These are phyloP conservation scores for Chaetomium globosum DNA, from an alignment of 2,329 filamentous ascomycete genomes.

Conservation along the genomic window DNA sequence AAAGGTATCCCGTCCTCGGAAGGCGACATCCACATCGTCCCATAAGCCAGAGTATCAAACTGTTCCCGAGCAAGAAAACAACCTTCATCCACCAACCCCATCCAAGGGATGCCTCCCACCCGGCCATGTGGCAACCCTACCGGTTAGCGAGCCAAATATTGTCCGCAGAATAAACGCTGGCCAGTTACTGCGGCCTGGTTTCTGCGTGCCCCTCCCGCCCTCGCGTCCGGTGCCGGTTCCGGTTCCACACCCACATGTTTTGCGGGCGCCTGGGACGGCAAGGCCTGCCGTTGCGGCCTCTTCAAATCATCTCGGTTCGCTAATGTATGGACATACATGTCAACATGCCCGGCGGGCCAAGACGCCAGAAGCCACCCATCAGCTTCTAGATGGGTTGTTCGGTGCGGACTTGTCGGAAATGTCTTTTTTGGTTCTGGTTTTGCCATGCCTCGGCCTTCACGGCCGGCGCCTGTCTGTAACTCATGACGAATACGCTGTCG, in stretches of 20 bases:
- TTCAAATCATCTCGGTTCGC: background rate
- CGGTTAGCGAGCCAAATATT: conserved; percentile 16
- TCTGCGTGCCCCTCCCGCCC: conserved; percentile 1
- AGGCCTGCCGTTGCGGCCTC: background rate
- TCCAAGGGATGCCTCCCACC: background rate
- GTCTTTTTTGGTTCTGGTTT: background rate
- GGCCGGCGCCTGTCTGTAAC: conserved; percentile 1
- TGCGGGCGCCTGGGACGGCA: conserved; percentile 22
- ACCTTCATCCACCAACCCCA: background rate
- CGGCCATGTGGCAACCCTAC: conserved; percentile 19
- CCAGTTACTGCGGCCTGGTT: conserved; percentile 28
- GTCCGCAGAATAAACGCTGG: conserved; percentile 29
- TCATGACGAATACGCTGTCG: background rate
- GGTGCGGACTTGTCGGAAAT: conserved; percentile 4
- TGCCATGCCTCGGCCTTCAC: background rate
- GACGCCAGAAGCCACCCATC: conserved; percentile 2
- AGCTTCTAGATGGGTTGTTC: background rate
- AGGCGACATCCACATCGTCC: too few species aligned
- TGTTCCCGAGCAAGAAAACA: too few species aligned
- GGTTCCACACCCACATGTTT: conserved; percentile 11
- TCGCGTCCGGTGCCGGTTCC: background rate
- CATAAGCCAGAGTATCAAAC: too few species aligned
- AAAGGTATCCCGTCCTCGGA: too few species aligned
- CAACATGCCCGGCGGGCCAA: background rate
- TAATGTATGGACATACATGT: background rate